These are phyloP conservation scores for Hypoxylon rickii DNA, from an alignment of 495 filamentous ascomycete genomes.

Conservation along the genomic window DNA sequence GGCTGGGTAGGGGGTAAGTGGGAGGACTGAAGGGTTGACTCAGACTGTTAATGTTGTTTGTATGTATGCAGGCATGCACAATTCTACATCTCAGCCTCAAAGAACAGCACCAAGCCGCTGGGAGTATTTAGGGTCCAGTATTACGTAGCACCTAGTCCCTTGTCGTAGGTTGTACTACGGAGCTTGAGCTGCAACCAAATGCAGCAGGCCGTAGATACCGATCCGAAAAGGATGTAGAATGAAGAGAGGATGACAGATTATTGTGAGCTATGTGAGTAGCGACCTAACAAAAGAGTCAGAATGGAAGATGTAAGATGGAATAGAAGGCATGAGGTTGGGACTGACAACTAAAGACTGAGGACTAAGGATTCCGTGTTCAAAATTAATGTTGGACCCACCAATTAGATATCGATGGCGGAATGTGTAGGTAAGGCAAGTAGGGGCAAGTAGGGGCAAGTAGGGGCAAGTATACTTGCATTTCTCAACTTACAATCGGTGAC, in stretches of 20 bases:
- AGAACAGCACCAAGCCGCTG: too few species aligned
- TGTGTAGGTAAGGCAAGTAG: neutral
- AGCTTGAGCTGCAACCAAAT: neutral
- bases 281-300: too few species aligned
- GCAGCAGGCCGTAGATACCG: neutral
- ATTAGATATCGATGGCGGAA: neutral
- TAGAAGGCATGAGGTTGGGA: neutral
- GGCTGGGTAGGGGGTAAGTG: too few species aligned
- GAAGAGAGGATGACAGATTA: too few species aligned
- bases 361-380: conserved; percentile 19
- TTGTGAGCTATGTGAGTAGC: too few species aligned
- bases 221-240: neutral
- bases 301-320: neutral
- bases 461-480: too few species aligned
- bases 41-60: too few species aligned
- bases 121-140: conserved; percentile 1
- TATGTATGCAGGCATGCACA: neutral
- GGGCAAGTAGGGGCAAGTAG: too few species aligned
- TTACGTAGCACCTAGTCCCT: conserved; percentile 10
- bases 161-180: neutral
- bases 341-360: neutral
- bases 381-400: conserved; percentile 16
- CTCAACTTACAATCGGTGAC: too few species aligned
- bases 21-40: too few species aligned
- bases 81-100: conserved; percentile 13